A percentile compares a stretch with the other conserved stretches of the same genome.
Evolutionary conservation across 768 basidiomycete species (phyloP).

Genomic region (Peribolospora kevripleyi): DNA sequence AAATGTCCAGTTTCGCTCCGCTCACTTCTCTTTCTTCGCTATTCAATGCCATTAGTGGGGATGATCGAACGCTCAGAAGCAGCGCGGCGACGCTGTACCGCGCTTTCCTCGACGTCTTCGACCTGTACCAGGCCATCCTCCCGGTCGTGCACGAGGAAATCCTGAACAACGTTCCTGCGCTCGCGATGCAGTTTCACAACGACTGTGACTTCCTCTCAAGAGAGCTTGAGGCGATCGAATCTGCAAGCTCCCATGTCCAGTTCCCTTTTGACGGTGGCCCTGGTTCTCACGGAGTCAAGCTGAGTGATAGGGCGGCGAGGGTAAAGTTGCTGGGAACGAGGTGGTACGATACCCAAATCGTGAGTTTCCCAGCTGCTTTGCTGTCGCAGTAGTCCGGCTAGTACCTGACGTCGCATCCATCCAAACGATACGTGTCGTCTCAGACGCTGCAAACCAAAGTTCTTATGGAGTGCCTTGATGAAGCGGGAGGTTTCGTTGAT

Average conservation of each 20-base stretch:
- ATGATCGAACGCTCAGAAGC: neutral
- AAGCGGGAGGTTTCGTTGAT: slow-evolving; percentile 15
- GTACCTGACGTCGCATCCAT: no score
- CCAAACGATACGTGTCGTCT: neutral
- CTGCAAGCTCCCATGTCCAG: no score
- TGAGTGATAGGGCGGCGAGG: neutral
- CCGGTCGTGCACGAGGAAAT: slow-evolving; percentile 18
- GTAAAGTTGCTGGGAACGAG: slow-evolving; percentile 5
- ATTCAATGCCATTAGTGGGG: no score
- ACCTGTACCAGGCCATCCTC: slow-evolving; percentile 21
- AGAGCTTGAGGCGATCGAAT: slow-evolving; percentile 3
- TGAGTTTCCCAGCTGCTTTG: neutral
- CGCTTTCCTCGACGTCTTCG: slow-evolving; percentile 17
- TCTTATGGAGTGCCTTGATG: slow-evolving; percentile 16
- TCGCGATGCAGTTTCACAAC: slow-evolving; percentile 25
- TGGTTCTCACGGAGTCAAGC: no score
- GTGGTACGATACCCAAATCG: neutral
- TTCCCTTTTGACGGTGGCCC: no score
- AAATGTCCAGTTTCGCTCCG: slow-evolving; percentile 2
- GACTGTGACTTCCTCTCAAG: slow-evolving; percentile 19
- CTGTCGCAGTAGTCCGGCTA: no score
- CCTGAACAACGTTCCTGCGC: slow-evolving; percentile 18
- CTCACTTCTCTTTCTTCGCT: slow-evolving; percentile 10
- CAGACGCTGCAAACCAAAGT: slow-evolving; percentile 15
- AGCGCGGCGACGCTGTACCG: slow-evolving; percentile 4